phyloP scores from a whole-genome alignment of 768 basidiomycete species.

The Cystobasidium tubakii region DNA sequence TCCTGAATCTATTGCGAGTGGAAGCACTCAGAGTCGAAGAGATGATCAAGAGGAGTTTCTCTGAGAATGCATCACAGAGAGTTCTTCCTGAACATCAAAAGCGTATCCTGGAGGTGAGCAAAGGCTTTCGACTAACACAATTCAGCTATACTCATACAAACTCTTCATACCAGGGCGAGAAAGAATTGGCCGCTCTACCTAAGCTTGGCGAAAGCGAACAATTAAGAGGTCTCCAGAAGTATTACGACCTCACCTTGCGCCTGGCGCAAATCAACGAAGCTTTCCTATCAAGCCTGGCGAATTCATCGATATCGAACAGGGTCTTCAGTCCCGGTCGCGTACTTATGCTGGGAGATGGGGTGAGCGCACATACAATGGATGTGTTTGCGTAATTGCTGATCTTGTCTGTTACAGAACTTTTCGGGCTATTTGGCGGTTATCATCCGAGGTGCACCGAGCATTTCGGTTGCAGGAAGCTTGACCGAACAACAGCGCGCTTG shows the following conservation, averaged over 20 bases:
- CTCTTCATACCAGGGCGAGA: slow-evolving; percentile 38
- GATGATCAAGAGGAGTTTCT: slow-evolving; percentile 99
- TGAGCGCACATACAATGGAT: no score
- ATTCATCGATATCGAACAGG: slow-evolving; percentile 63
- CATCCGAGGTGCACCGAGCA: slow-evolving; percentile 41
- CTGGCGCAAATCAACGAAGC: slow-evolving; percentile 61
- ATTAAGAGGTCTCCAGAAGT: slow-evolving; percentile 60
- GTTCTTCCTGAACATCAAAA: slow-evolving; percentile 89
- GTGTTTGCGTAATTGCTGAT: no score
- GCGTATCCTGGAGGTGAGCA: slow-evolving; percentile 69
- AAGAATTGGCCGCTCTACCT: slow-evolving; percentile 38
- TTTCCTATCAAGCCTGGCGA: slow-evolving; percentile 60
- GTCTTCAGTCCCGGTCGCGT: slow-evolving; percentile 68
- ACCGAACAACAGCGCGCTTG: slow-evolving; percentile 42
- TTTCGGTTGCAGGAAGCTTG: slow-evolving; percentile 33
- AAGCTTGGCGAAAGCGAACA: slow-evolving; percentile 39
- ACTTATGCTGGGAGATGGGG: slow-evolving; percentile 73
- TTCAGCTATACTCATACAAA: no score
- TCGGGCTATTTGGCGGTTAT: slow-evolving; percentile 41
- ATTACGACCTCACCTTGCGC: slow-evolving; percentile 66
- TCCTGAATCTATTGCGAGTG: slow-evolving; percentile 87
- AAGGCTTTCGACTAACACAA: no score
- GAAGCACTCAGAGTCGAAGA: slow-evolving; percentile 94
- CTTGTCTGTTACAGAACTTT: slow-evolving; percentile 36
- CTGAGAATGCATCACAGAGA: slow-evolving; percentile 90